These are phyloP conservation scores for Parafenestella ontariensis DNA, from an alignment of 2,329 filamentous ascomycete species.

Conservation along the genomic window DNA sequence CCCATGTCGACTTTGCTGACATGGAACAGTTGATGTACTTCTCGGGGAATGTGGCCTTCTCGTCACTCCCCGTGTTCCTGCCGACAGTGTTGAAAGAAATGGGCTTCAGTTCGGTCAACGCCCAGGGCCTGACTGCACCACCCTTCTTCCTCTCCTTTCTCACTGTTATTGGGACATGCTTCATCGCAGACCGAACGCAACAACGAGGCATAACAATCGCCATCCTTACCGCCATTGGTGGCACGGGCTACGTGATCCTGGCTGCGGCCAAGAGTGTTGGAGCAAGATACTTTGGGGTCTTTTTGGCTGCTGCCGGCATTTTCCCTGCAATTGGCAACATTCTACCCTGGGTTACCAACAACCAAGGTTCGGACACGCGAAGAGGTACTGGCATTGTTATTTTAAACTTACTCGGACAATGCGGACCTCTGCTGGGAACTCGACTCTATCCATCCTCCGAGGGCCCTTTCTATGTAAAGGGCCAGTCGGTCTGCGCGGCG, in stretches of 20 bases:
- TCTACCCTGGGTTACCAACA: slow-evolving; percentile 73
- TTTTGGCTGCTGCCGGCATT: slow-evolving; percentile 66
- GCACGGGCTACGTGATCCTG: slow-evolving; percentile 70
- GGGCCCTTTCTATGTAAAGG: slow-evolving; percentile 44
- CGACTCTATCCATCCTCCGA: slow-evolving; percentile 43
- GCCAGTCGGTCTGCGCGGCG: slow-evolving; percentile 45
- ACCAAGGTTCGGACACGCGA: slow-evolving; percentile 72
- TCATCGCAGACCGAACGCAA: slow-evolving; percentile 68
- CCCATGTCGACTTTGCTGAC: slow-evolving; percentile 2
- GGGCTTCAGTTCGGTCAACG: slow-evolving; percentile 71
- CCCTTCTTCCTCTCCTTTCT: slow-evolving; percentile 73
- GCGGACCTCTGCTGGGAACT: slow-evolving; percentile 47
- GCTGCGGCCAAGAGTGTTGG: slow-evolving; percentile 61
- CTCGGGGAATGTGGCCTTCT: slow-evolving; percentile 60
- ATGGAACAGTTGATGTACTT: slow-evolving; percentile 44
- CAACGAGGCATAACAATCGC: slow-evolving; percentile 70
- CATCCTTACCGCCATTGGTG: slow-evolving; percentile 63
- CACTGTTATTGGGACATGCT: slow-evolving; percentile 66
- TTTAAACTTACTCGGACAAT: slow-evolving; percentile 70
- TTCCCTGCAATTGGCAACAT: slow-evolving; percentile 74
- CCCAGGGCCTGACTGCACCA: slow-evolving; percentile 75
- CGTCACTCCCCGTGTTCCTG: slow-evolving; percentile 53
- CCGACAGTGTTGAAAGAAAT: slow-evolving; percentile 60
- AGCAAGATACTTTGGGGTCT: slow-evolving; percentile 61
- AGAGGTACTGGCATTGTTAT: slow-evolving; percentile 71